phyloP scores from a whole-genome alignment of 495 filamentous ascomycete species.

The Darksidea phi region DNA sequence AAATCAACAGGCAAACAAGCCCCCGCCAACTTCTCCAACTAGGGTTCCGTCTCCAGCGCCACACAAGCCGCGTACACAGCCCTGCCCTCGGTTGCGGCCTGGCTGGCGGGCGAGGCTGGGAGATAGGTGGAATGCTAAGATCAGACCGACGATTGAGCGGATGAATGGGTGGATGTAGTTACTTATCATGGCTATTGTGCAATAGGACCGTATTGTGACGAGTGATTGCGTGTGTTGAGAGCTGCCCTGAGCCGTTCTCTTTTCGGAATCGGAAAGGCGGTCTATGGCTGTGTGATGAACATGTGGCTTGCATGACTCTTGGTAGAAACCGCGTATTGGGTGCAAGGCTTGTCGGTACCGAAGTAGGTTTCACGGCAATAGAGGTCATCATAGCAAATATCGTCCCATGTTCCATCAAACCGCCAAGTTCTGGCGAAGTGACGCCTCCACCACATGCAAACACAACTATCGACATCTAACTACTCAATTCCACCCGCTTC shows the following conservation, averaged over 20 bases:
- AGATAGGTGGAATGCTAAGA: background rate
- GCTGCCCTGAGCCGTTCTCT: too few species aligned
- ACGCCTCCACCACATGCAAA: too few species aligned
- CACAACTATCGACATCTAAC: background rate
- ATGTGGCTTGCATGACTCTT: too few species aligned
- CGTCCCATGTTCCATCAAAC: background rate
- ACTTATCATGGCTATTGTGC: background rate
- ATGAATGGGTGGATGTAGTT: background rate
- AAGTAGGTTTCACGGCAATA: too few species aligned
- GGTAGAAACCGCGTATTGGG: too few species aligned
- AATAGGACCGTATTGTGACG: background rate
- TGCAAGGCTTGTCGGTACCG: too few species aligned
- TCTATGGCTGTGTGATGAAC: too few species aligned
- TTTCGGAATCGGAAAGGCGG: too few species aligned
- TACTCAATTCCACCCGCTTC: constrained; percentile 65
- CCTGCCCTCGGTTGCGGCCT: too few species aligned
- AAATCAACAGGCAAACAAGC: constrained; percentile 55
- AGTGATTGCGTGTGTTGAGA: too few species aligned
- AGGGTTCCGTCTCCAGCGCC: background rate
- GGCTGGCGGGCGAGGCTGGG: background rate
- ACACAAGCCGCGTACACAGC: background rate
- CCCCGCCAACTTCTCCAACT: constrained; percentile 35
- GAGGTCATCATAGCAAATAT: too few species aligned
- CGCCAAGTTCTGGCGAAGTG: background rate
- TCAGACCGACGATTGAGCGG: background rate